Base-by-base conservation (phyloP, 2,329 filamentous ascomycete species). In the Neofusicoccum cordaticola region DNA sequence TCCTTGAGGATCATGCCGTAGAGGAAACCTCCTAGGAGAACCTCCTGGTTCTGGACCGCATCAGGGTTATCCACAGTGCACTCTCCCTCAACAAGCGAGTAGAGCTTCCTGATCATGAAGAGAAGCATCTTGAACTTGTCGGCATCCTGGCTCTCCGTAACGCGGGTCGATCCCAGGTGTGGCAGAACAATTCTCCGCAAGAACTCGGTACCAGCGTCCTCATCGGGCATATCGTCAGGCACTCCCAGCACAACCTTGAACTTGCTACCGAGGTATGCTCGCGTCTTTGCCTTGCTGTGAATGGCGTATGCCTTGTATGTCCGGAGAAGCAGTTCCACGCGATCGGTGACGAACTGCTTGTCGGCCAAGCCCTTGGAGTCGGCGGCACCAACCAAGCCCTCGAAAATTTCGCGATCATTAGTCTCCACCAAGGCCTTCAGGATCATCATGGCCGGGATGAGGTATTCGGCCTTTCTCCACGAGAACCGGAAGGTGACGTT, bases 401-500 rank as follows among this genome's bases (percentile, higher is more conserved):
- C 93, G 66, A 96, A 98, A 50, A 99, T 95, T 74, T 97, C 93
- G 65, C 92, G 88, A 74, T 99, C 95, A 75, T 97, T 99, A 15
- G 95, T 99, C 77, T 99, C 94, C 2, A 95, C 86, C 57, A 99
- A 82, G 1, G 95, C 94, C 81, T 98, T 99, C 68, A 99, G 80
- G 39, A 99, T 88, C 94, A 99, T 98, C 85, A 97, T 89, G 67
- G 93, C 91, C 0, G 95, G 95, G 2, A 99, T 86, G n/a, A 99
- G 86, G 73, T 92, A 99, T 78, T 99, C 95, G 70, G 93, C 92
- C 80, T 99, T 99, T 70, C 93, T 86, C 94, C 94, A 99, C 6
- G 94, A 97, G 79, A 99, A 99, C 64, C 95, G 86, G 79, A 99
- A 97, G 0, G 92, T 98, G 71, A 98, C 89, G 77, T 97, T 98